Conservation (phyloP, 1,139 yeast genomes). For the Suhomyces kunorum region DNA sequence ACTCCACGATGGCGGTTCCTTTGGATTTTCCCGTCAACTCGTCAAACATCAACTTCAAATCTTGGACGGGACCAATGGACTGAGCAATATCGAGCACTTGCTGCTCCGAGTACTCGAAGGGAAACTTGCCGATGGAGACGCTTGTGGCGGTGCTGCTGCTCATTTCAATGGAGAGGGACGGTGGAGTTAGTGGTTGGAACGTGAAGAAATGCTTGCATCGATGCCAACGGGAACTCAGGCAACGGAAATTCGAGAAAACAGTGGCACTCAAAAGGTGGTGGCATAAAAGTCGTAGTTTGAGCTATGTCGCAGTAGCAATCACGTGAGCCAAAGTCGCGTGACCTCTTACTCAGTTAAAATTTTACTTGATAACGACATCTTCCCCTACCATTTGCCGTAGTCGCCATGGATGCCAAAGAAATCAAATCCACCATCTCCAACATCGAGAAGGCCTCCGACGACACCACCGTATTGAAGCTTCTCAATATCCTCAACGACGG, state of each 20-base stretch:
- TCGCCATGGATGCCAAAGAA: conserved; percentile 68
- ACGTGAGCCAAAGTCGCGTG: not conserved
- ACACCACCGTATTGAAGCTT: conserved; percentile 65
- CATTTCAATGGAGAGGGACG: conserved; percentile 1
- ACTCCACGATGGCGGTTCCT: conserved; percentile 88
- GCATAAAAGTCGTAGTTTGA: too few species aligned
- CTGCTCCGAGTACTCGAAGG: conserved; percentile 62
- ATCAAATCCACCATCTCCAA: conserved; percentile 67
- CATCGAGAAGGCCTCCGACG: conserved; percentile 74
- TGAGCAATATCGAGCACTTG: conserved; percentile 78
- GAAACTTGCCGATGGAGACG: conserved; percentile 22
- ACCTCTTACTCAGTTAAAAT: too few species aligned
- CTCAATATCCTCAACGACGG: conserved; percentile 68
- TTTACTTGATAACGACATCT: conserved; percentile 3
- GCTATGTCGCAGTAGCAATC: not conserved
- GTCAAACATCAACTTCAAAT: conserved; percentile 77
- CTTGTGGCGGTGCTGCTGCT: conserved; percentile 14
- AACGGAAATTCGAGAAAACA: not conserved
- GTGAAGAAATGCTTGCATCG: too few species aligned
- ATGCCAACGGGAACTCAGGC: not conserved
- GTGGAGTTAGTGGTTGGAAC: not conserved
- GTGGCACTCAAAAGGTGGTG: too few species aligned
- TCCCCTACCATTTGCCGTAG: not conserved
- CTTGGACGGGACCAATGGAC: conserved; percentile 85
- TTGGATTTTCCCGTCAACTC: conserved; percentile 87